Conservation (phyloP, 2,329 filamentous ascomycete species). For the Byssochlamys sp. region DNA sequence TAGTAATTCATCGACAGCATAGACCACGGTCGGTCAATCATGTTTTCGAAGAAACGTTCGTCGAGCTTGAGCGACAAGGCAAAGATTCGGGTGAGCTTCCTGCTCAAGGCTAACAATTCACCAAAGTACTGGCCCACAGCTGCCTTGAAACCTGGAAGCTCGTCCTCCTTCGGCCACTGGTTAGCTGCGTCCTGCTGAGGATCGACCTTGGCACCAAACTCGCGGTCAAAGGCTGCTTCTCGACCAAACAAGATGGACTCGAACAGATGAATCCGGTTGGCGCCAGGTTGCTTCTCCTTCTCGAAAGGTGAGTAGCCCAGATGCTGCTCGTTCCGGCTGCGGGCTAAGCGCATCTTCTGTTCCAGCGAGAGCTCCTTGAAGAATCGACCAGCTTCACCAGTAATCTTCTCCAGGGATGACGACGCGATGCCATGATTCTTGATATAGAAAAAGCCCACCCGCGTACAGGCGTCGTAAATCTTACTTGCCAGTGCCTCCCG, state of each 20-base stretch:
- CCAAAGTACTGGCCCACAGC: background rate
- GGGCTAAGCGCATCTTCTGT: background rate
- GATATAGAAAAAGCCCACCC: conserved; percentile 19
- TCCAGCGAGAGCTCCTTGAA: background rate
- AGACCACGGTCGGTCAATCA: background rate
- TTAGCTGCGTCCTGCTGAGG: background rate
- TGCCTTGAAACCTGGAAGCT: background rate
- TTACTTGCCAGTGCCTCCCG: background rate
- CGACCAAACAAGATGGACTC: background rate
- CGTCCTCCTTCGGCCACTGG: background rate
- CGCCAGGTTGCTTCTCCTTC: background rate
- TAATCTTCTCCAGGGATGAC: background rate
- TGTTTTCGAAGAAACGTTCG: background rate
- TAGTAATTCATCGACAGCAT: background rate
- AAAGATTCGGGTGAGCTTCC: background rate
- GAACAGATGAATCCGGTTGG: background rate
- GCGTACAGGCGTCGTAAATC: conserved; percentile 9
- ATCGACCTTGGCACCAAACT: background rate
- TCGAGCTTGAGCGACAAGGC: background rate
- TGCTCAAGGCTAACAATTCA: background rate
- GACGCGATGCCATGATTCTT: conserved; percentile 13
- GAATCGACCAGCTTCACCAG: background rate
- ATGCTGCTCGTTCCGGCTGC: background rate
- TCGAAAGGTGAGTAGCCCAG: background rate
- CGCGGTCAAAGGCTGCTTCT: background rate